phyloP scores from a whole-genome alignment of 306 rosid species.

The Cucumis sativus region DNA sequence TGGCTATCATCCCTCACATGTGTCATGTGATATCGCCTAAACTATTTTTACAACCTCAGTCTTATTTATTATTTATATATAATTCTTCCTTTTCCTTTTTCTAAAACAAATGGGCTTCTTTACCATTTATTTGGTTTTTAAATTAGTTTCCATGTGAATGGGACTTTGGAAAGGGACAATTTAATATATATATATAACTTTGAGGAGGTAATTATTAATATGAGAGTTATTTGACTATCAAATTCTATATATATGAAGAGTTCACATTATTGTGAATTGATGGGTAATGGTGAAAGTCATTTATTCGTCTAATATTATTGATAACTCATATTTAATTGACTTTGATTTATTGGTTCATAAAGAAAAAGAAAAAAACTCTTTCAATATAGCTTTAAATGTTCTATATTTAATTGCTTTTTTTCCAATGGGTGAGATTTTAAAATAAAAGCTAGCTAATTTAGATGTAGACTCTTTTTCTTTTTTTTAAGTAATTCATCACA shows the following conservation, averaged over 20 bases:
- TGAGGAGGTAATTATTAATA: neutral
- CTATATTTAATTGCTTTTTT: neutral
- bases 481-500: neutral
- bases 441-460: neutral
- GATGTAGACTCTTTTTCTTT: neutral
- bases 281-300: neutral
- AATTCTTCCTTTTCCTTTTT: neutral
- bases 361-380: neutral
- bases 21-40: slow-evolving; percentile 1
- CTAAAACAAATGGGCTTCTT: neutral
- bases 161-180: neutral
- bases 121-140: neutral
- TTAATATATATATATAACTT: neutral
- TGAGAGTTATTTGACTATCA: neutral
- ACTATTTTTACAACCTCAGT: neutral
- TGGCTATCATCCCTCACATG: neutral
- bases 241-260: neutral
- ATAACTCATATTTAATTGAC: neutral
- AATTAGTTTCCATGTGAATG: slow-evolving; percentile 1
- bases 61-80: neutral
- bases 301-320: neutral
- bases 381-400: neutral
- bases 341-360: neutral
- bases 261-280: neutral
- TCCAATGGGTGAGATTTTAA: neutral